Evolutionary conservation across 345 rosid species (phyloP).

Genomic region (Noccaea caerulescens): DNA sequence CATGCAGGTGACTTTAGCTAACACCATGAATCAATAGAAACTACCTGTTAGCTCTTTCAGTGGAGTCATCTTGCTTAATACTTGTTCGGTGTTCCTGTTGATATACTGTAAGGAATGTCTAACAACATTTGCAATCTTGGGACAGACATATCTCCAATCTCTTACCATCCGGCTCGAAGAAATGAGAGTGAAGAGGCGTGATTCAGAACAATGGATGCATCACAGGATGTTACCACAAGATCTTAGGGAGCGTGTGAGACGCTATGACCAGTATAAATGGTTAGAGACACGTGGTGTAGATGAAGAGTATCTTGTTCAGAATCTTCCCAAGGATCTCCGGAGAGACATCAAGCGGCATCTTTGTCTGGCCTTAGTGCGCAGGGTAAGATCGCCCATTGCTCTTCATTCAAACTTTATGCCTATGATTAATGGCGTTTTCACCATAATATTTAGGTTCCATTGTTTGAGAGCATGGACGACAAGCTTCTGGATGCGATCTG

Average conservation of each 20-base stretch:
- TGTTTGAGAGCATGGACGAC: slow-evolving; percentile 91
- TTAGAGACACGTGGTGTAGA: slow-evolving; percentile 95
- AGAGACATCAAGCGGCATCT: slow-evolving; percentile 96
- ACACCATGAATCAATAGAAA: slow-evolving; percentile 29
- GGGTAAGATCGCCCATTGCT: slow-evolving; percentile 56
- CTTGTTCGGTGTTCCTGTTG: background rate
- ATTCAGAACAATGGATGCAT: slow-evolving; percentile 98
- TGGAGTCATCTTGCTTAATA: background rate
- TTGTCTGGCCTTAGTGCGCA: slow-evolving; percentile 81
- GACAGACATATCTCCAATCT: slow-evolving; percentile 95
- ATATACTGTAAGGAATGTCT: background rate
- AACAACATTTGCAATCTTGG: slow-evolving; percentile 31
- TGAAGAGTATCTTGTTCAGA: slow-evolving; percentile 76
- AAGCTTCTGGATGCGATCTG: slow-evolving; percentile 94
- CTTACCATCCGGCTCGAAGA: slow-evolving; percentile 91
- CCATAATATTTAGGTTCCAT: slow-evolving; percentile 59
- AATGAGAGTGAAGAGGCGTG: slow-evolving; percentile 97
- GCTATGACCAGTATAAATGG: slow-evolving; percentile 97
- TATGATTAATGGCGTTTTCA: slow-evolving; percentile 7
- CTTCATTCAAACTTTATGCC: background rate
- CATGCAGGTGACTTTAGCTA: slow-evolving; percentile 94
- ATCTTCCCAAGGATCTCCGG: slow-evolving; percentile 89
- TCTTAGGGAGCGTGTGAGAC: slow-evolving; percentile 82
- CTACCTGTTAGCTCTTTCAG: background rate
- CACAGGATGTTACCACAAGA: slow-evolving; percentile 89